Evolutionary conservation across 306 rosid genomes (phyloP).

Genomic region (Rosa rugosa): DNA sequence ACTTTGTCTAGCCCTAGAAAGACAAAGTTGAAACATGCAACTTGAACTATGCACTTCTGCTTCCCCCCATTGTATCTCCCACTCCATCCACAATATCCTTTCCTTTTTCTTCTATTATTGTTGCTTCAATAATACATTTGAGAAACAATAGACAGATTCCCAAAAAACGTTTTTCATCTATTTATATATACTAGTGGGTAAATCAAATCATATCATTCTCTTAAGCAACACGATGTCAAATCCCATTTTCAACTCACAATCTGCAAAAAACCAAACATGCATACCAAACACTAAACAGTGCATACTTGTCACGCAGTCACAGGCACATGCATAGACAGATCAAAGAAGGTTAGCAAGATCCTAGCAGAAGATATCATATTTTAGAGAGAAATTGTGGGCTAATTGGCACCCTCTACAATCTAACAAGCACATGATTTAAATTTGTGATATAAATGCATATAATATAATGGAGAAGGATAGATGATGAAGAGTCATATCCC

Average conservation of each 20-base stretch:
- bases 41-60: neutral
- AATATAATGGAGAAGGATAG: neutral
- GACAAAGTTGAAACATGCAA: constrained; percentile 13
- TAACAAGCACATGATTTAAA: neutral
- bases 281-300: neutral
- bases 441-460: neutral
- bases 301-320: constrained; percentile 12
- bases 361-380: neutral
- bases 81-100: constrained; percentile 9
- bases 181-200: neutral
- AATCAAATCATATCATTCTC: constrained; percentile 9
- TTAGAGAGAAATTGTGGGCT: neutral
- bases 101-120: neutral
- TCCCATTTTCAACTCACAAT: constrained; percentile 21
- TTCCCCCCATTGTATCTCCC: constrained; percentile 26
- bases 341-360: constrained; percentile 7
- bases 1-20: constrained; percentile 27
- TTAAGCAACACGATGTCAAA: constrained; percentile 25
- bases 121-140: neutral
- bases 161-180: neutral
- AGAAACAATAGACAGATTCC: neutral
- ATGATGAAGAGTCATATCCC: constrained; percentile 3
- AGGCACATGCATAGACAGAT: neutral
- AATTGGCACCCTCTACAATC: neutral
- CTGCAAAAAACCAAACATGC: constrained; percentile 11